These are phyloP conservation scores for Calocybe cyanea DNA, from an alignment of 768 basidiomycete species.

Conservation along the genomic window DNA sequence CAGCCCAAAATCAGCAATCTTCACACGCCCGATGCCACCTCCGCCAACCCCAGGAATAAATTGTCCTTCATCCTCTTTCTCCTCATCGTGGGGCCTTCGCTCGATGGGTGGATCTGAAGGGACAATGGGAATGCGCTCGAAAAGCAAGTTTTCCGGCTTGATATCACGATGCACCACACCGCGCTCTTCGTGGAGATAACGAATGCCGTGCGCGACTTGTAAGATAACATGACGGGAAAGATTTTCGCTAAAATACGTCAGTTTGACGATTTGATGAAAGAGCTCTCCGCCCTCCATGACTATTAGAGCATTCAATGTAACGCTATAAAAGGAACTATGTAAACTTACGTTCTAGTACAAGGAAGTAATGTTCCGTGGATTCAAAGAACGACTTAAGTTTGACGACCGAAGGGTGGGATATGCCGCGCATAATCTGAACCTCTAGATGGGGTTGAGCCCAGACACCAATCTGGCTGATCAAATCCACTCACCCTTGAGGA, in stretches of 20 bases:
- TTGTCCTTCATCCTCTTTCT: slow-evolving; percentile 98
- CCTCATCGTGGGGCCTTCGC: slow-evolving; percentile 91
- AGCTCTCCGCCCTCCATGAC: slow-evolving; percentile 98
- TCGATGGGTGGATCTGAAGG: slow-evolving; percentile 69
- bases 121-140: slow-evolving; percentile 87
- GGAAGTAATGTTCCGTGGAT: slow-evolving; percentile 89
- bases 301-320: slow-evolving; percentile 27
- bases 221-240: slow-evolving; percentile 96
- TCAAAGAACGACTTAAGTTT: slow-evolving; percentile 92
- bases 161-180: slow-evolving; percentile 99
- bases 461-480: not conserved
- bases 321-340: slow-evolving; percentile 4
- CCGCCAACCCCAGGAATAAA: slow-evolving; percentile 90
- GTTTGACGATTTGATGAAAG: slow-evolving; percentile 98
- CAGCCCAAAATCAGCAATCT: slow-evolving; percentile 98
- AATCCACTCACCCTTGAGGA: slow-evolving; percentile 73
- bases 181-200: slow-evolving; percentile 94
- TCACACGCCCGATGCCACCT: slow-evolving; percentile 95
- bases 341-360: slow-evolving; percentile 82
- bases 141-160: slow-evolving; percentile 96
- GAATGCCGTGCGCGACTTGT: slow-evolving; percentile 91
- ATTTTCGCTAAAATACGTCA: slow-evolving; percentile 97
- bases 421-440: slow-evolving; percentile 99
- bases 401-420: slow-evolving; percentile 87
- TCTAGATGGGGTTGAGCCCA: slow-evolving; percentile 45